Evolutionary conservation across 306 rosid genomes (phyloP).

Genomic region (Vigna hirtella): DNA sequence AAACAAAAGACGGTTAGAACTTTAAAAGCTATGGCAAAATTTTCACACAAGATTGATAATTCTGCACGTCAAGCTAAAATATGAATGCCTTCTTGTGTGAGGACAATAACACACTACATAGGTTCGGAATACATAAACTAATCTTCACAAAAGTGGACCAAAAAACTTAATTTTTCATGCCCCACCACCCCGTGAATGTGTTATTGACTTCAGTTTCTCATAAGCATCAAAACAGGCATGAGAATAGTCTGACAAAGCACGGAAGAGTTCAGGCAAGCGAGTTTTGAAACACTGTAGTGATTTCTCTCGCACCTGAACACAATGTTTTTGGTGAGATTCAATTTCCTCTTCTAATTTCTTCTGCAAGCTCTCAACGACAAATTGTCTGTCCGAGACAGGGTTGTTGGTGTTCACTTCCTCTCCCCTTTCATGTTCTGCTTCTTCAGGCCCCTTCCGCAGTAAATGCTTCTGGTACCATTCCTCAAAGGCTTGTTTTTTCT

Average conservation of each 20-base stretch:
- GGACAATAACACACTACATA: conserved; percentile 12
- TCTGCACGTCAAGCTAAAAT: conserved; percentile 38
- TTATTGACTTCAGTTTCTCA: conserved; percentile 56
- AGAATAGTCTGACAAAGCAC: conserved; percentile 65
- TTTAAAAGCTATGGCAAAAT: conserved; percentile 44
- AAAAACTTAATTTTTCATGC: conserved; percentile 41
- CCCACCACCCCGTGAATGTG: conserved; percentile 45
- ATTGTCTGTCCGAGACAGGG: conserved; percentile 61
- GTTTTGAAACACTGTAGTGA: conserved; percentile 76
- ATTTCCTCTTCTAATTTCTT: conserved; percentile 76
- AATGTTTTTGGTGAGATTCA: conserved; percentile 67
- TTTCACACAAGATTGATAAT: conserved; percentile 51
- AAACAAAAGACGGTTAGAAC: conserved; percentile 28
- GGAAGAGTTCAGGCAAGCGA: conserved; percentile 86
- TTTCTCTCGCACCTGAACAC: conserved; percentile 81
- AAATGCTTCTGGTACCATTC: conserved; percentile 82
- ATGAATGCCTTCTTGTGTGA: conserved; percentile 46
- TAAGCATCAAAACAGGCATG: conserved; percentile 67
- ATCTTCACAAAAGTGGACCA: conserved; percentile 28
- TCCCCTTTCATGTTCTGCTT: conserved; percentile 62
- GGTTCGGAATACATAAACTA: conserved; percentile 41
- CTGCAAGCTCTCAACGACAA: conserved; percentile 77
- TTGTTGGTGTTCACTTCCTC: conserved; percentile 69
- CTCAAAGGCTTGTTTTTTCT: conserved; percentile 67
- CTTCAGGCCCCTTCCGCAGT: conserved; percentile 55